Percentiles rank a stretch among this genome's conserved stretches.
These are phyloP conservation scores for Sutorius eximius DNA, from an alignment of 1,284 basidiomycete species.

Conservation along the genomic window DNA sequence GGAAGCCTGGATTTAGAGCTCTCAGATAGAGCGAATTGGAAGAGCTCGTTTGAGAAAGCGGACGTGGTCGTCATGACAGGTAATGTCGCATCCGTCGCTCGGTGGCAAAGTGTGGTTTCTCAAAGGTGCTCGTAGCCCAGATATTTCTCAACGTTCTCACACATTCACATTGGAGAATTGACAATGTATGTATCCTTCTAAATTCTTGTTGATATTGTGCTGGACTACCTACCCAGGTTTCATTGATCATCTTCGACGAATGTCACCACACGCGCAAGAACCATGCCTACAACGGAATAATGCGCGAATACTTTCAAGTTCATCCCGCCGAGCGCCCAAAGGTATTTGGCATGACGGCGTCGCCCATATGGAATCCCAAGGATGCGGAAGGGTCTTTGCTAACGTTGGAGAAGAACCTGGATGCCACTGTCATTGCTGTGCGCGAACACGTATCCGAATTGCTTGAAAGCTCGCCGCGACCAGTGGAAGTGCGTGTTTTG, in stretches of 20 bases:
- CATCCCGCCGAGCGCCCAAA: conserved; percentile 57
- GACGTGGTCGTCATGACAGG: conserved; percentile 85
- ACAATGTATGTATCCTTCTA: conserved; percentile 42
- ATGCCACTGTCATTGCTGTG: conserved; percentile 73
- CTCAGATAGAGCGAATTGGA: conserved; percentile 67
- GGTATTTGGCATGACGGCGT: conserved; percentile 88
- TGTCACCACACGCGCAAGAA: conserved; percentile 78
- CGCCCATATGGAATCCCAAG: conserved; percentile 76
- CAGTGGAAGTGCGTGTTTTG: conserved; percentile 54
- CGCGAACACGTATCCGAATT: conserved; percentile 66
- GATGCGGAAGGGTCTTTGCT: conserved; percentile 58
- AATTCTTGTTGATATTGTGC: background rate
- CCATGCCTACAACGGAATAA: conserved; percentile 78
- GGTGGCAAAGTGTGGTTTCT: background rate
- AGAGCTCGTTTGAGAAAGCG: conserved; percentile 53
- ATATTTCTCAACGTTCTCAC: conserved; percentile 77
- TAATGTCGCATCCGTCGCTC: conserved; percentile 30
- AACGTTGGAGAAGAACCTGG: conserved; percentile 68
- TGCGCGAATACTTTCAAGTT: conserved; percentile 71
- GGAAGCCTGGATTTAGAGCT: conserved; percentile 71
- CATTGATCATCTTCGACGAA: conserved; percentile 80
- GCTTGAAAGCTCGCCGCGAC: conserved; percentile 57
- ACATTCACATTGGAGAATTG: conserved; percentile 75
- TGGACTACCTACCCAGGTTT: conserved; percentile 46
- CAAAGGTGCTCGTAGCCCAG: conserved; percentile 53